Conservation (phyloP, 2,329 filamentous ascomycete species). For the Nigrograna mackinnonii region DNA sequence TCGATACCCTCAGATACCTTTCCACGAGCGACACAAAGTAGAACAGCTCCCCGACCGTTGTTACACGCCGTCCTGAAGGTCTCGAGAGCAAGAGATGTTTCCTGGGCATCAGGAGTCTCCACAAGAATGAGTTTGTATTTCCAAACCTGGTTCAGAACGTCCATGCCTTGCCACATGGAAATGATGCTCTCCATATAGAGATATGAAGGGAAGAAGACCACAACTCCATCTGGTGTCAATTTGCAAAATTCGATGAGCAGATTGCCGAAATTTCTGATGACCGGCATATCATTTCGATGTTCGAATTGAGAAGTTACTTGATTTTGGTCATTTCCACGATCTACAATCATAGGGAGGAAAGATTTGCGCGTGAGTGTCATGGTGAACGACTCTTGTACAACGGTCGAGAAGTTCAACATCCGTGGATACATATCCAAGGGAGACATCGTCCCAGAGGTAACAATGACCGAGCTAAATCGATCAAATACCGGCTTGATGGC, state of each 20-base stretch:
- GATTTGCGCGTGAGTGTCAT: conserved; percentile 94
- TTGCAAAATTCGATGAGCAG: conserved; percentile 93
- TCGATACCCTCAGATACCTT: conserved; percentile 99
- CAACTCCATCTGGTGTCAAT: conserved; percentile 93
- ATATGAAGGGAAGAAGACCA: conserved; percentile 99
- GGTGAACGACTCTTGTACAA: conserved; percentile 94
- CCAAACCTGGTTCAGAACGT: conserved; percentile 96
- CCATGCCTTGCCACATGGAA: conserved; percentile 99
- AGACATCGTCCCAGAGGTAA: conserved; percentile 96
- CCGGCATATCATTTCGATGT: conserved; percentile 91
- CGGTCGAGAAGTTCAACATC: conserved; percentile 91
- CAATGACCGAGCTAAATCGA: conserved; percentile 95
- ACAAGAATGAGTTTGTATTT: conserved; percentile 98
- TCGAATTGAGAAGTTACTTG: conserved; percentile 93
- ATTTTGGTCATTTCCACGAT: conserved; percentile 90
- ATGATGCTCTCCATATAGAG: conserved; percentile 99
- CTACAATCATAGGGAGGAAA: conserved; percentile 98
- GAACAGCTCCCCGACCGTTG: conserved; percentile 90
- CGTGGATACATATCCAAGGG: conserved; percentile 99
- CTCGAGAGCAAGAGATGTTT: conserved; percentile 92
- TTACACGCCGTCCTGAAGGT: conserved; percentile 97
- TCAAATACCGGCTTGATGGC: conserved; percentile 98
- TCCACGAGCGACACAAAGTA: conserved; percentile 93
- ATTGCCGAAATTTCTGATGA: conserved; percentile 96
- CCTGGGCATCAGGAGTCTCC: conserved; percentile 95